phyloP scores from a whole-genome alignment of 257 asterid genomes.

The Marsdenia floribunda region DNA sequence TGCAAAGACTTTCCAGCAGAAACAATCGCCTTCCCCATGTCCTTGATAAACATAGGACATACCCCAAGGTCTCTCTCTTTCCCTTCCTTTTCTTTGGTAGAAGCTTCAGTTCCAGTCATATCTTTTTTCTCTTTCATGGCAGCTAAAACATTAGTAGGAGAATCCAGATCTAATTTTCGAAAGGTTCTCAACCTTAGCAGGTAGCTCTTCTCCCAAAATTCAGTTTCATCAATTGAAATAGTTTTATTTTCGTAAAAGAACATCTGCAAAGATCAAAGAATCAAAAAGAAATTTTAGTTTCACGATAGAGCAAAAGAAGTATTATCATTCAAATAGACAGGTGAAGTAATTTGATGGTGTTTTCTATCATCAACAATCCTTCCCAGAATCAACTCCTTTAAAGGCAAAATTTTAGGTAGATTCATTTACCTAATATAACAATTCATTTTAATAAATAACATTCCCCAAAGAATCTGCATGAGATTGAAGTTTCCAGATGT shows the following conservation, averaged over 20 bases:
- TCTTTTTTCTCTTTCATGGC: slow-evolving; percentile 34
- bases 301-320: neutral
- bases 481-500: neutral
- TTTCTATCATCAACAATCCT: neutral
- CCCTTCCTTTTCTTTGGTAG: slow-evolving; percentile 44
- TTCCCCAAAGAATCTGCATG: neutral
- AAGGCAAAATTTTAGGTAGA: neutral
- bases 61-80: slow-evolving; percentile 39
- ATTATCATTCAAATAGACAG: neutral
- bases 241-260: slow-evolving; percentile 71
- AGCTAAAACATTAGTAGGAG: slow-evolving; percentile 34
- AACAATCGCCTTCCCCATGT: slow-evolving; percentile 68
- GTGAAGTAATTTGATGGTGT: neutral
- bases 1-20: slow-evolving; percentile 98
- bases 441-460: neutral
- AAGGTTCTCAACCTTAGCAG: slow-evolving; percentile 47
- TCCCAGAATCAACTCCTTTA: neutral
- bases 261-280: slow-evolving; percentile 49
- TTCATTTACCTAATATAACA: neutral
- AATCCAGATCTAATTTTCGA: slow-evolving; percentile 28
- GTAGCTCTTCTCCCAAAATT: slow-evolving; percentile 97
- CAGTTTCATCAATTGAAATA: slow-evolving; percentile 77
- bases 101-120: slow-evolving; percentile 41
- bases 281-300: neutral
- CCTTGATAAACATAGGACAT: slow-evolving; percentile 78